Conservation (phyloP, 2,329 filamentous ascomycete species). For the Colletotrichum karsti region DNA sequence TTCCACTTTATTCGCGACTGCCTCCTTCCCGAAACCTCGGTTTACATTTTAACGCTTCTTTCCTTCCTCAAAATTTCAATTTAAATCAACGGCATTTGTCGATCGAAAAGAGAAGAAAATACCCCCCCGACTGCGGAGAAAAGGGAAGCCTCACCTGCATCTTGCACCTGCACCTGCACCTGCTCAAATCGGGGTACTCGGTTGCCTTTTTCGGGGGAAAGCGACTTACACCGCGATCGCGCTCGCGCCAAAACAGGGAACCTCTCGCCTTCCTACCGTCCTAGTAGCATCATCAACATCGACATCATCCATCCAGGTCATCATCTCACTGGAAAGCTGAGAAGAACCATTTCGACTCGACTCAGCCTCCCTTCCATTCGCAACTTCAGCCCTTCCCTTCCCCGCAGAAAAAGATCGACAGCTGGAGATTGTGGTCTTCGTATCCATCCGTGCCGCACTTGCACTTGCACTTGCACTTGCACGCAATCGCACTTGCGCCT, state of each 20-base stretch:
- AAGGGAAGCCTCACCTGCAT: not conserved
- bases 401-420: not conserved
- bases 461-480: no score
- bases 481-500: not conserved
- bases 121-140: no score
- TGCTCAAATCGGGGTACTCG: not conserved
- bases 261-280: no score
- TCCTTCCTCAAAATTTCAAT: not conserved
- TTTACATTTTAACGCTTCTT: not conserved
- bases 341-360: not conserved
- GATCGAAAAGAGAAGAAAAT: not conserved
- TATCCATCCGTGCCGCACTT: no score
- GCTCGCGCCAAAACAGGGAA: no score
- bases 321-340: no score
- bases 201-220: not conserved
- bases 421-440: no score
- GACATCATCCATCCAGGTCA: no score
- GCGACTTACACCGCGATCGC: constrained; percentile 4
- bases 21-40: not conserved
- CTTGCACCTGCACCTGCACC: not conserved
- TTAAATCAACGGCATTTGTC: not conserved
- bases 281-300: no score
- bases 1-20: not conserved
- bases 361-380: constrained; percentile 11
- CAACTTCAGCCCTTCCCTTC: not conserved